Base-by-base conservation (phyloP, 2,329 filamentous ascomycete genomes). In the Diaporthe sp. region DNA sequence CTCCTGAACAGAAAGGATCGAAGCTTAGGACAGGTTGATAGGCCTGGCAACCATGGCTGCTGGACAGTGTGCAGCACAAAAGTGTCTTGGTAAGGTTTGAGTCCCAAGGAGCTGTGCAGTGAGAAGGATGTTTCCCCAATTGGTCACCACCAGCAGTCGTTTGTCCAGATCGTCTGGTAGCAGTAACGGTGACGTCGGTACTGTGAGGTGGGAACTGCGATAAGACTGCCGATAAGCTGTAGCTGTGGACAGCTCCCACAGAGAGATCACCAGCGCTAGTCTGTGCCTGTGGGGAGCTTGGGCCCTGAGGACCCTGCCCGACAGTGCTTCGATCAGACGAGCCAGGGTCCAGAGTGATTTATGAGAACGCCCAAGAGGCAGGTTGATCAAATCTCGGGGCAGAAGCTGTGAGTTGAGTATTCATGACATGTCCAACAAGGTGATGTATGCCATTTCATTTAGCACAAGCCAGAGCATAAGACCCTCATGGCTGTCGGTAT, bases 161-260 rank as follows among this genome's bases (percentile, higher is more conserved):
- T 37, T 51, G 47, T 27, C 37, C 5, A 25, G 37, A 22, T 12
- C 3, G 25, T n/a, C 17, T 19, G 4, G 27, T 2, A 50, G 30
- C 17, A 47, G 22, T 32, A 25, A 53, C 70, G 25, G 66, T 71
- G 70, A 71, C 70, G 70, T 71, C 70, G 69, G 9, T 30, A 2
- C 22, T n/a, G 9, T 9, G 6, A 42, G 55, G 56, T 39, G 35
- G 44, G 37, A n/a, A 47, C 44, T 42, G 32, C 56, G 70, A 71
- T 63, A 71, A 71, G 70, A 22, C 30, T 68, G 30, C 32, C 37
- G 70, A 71, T 71, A 71, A 71, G 47, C 32, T 25, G 9, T 2
- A 30, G 27, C n/a, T 15, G 30, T 17, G 61, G 22, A 9, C n/a
- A 37, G 42, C 9, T 35, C 59, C 3, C 42, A 3, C 37, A 37